Percentiles rank a stretch among this genome's conserved stretches.
These are phyloP conservation scores for Phialophora macrospora DNA, from an alignment of 2,329 filamentous ascomycete species.

Conservation along the genomic window DNA sequence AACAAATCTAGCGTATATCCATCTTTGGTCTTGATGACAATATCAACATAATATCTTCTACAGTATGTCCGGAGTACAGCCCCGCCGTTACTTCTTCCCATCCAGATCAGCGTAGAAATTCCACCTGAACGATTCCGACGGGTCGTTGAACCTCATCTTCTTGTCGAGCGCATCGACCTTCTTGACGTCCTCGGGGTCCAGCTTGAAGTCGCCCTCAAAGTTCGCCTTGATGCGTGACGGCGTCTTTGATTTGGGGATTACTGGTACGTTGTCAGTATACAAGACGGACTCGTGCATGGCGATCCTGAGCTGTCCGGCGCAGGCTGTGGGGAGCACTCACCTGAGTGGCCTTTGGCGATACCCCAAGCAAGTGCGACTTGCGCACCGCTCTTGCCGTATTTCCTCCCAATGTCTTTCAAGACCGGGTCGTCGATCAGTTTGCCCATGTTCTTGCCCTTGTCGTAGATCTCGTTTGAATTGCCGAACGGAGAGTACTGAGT, in stretches of 20 bases:
- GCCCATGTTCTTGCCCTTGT: constrained; percentile 48
- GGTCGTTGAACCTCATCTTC: constrained; percentile 67
- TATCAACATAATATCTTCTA: too few species aligned
- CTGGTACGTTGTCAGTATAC: neutral
- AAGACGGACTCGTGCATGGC: neutral
- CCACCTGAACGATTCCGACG: constrained; percentile 60
- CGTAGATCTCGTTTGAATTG: constrained; percentile 59
- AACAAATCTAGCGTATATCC: too few species aligned
- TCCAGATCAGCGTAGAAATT: constrained; percentile 65
- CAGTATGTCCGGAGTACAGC: neutral
- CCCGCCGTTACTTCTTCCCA: constrained; percentile 44
- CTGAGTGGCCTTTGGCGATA: constrained; percentile 56
- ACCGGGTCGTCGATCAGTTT: constrained; percentile 59
- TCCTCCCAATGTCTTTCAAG: constrained; percentile 57
- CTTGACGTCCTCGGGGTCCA: constrained; percentile 62
- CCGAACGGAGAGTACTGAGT: constrained; percentile 62
- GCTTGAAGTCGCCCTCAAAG: constrained; percentile 61
- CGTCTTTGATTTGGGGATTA: constrained; percentile 55
- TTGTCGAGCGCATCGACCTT: constrained; percentile 62
- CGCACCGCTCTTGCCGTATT: constrained; percentile 57
- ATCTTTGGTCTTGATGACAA: too few species aligned
- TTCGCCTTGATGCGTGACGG: constrained; percentile 50
- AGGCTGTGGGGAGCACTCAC: neutral
- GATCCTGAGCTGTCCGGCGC: neutral
- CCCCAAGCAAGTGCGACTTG: constrained; percentile 63